These are phyloP conservation scores for Apophysomyces variabilis DNA, from an alignment of 371 early-diverging fungal species.

Conservation along the genomic window DNA sequence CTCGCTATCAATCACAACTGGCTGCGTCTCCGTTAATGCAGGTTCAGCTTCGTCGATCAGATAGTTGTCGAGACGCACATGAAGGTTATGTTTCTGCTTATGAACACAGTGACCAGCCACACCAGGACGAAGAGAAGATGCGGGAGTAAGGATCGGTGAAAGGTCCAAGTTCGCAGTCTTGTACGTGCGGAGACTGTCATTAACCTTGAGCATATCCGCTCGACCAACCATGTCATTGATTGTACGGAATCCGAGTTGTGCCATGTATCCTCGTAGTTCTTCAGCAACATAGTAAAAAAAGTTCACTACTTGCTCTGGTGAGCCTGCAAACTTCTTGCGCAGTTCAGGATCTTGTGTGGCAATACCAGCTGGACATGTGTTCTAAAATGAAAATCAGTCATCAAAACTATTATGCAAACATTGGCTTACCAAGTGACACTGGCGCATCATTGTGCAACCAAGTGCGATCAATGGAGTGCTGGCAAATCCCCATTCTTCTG, in stretches of 20 bases:
- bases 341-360: slow-evolving; percentile 96
- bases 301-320: slow-evolving; percentile 96
- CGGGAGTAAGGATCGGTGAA: slow-evolving; percentile 87
- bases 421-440: slow-evolving; percentile 57
- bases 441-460: slow-evolving; percentile 96
- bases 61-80: slow-evolving; percentile 82
- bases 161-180: slow-evolving; percentile 90
- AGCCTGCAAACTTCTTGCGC: slow-evolving; percentile 91
- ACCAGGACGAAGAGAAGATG: slow-evolving; percentile 83
- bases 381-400: slow-evolving; percentile 43
- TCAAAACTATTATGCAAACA: neutral
- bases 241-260: slow-evolving; percentile 89
- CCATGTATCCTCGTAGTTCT: slow-evolving; percentile 91
- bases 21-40: slow-evolving; percentile 62
- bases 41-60: slow-evolving; percentile 79
- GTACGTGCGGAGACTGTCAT: slow-evolving; percentile 70
- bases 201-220: slow-evolving; percentile 80
- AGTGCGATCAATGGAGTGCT: slow-evolving; percentile 97
- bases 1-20: slow-evolving; percentile 60
- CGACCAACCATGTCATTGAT: slow-evolving; percentile 96
- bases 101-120: slow-evolving; percentile 80
- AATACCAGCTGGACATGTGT: slow-evolving; percentile 97
- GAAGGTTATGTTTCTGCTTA: slow-evolving; percentile 88
- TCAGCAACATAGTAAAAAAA: slow-evolving; percentile 98
- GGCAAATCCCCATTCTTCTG: slow-evolving; percentile 98